Base-by-base conservation (phyloP, 306 rosid species). In the Quercus parvula region DNA sequence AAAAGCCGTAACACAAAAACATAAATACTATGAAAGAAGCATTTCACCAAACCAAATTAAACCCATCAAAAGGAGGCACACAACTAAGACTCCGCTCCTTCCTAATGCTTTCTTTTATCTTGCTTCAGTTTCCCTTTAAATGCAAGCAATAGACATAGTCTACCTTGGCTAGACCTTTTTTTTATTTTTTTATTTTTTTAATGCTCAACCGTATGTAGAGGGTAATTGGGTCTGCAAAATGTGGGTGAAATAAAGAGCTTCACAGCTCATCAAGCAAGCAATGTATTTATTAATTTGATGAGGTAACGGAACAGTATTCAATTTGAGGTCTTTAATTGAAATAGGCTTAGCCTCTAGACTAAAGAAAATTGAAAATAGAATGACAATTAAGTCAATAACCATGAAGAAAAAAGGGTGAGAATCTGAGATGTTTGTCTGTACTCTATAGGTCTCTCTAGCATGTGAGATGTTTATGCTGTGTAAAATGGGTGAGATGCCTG, bases 141-240 rank as follows among this genome's bases (percentile, higher is more conserved):
- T 84, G 85, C 77, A 86, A 86, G 88, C 83, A 88, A 83, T 13
- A 68, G 27, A 27, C 31, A 49, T 12, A 69, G 82, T 77, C 86
- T 30, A 79, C 81, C 80, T 73, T 74, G 70, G 73, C 72, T 67
- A 75, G 76, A 35, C 52, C 68, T 54, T 49, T 58, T 58, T 51
- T 10, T 56, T 41, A 54, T 8, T 0, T 33, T 73, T 22, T 1
- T 5, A 22, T 22, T 30, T 19, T 56, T 33, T 44, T 71, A 78
- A 28, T 38, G 13, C 25, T 27, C 68, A 81, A 81, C 84, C 62
- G 35, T 58, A 75, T 69, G 28, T 30, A 28, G 75, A 77, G 82
- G 70, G 77, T 79, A 73, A 57, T 57, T 70, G 55, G 68, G 73
- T 62, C 46, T 49, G 82, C 41, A 71, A 28, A 69, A 56, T 63